Evolutionary conservation across 148 eudicot genomes (phyloP), one percentile per base, ranked within the genome.

Genomic region (Rheum nobile): DNA sequence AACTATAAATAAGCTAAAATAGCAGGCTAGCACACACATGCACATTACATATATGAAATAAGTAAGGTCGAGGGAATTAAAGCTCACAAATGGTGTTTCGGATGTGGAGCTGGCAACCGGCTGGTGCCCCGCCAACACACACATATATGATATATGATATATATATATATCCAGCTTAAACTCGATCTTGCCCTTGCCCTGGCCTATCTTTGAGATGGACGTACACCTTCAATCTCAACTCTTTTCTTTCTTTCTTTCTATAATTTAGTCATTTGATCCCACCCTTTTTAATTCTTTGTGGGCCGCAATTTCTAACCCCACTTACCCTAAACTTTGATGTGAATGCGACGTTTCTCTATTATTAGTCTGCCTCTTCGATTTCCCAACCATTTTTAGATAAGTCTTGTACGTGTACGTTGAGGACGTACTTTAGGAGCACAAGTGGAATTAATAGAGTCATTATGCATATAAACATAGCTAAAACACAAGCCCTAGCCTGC

Each of bases 51-150:
- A 46, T 46, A 17, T 14, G 52, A 46, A 46, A 5, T 46, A 46
- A 46, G 4, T 46, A 46, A 16, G 52, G n/a, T n/a, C n/a, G n/a
- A n/a, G 2, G 6, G n/a, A 8, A 50, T 28, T 26, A 57, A 57
- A 24, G 39, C 29, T 12, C n/a, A 63, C 9, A 63, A 32, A 17
- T 63, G 69, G 69, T 31, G 21, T 63, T 39, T 63, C 39, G 69
- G 69, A 32, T 13, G 17, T 57, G 65, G 16, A 57, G 65, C 32
- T 57, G 65, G 65, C 65, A 57, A 12, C 26, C 37, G 37, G 69
- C 69, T 32, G 38, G 69, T 63, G 39, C 39, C 69, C 69, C 69
- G 38, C 69, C 69, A 63, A 63, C 69, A 63, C 22, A 47, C 52
- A 47, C 21, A 2, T n/a, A n/a, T n/a, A n/a, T n/a, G n/a, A n/a